These are phyloP conservation scores for Emergomyces africanus DNA, from an alignment of 2,329 filamentous ascomycete species.

Conservation along the genomic window DNA sequence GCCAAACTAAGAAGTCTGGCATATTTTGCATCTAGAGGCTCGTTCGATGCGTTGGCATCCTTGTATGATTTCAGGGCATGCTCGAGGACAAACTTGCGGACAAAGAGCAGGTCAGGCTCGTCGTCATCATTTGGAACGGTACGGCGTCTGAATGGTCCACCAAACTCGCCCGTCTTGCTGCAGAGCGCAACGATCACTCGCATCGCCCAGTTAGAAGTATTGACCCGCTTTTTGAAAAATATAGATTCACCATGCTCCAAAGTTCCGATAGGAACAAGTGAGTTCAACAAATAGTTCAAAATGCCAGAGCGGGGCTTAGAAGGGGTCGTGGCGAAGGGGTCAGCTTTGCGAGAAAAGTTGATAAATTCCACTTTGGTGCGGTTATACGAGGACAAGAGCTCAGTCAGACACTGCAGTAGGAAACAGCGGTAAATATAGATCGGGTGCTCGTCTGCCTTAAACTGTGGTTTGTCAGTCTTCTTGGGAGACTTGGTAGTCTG, in stretches of 20 bases:
- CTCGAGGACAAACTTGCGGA: slow-evolving; percentile 89
- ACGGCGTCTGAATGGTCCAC: slow-evolving; percentile 42
- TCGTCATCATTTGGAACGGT: slow-evolving; percentile 27
- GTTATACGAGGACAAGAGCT: slow-evolving; percentile 83
- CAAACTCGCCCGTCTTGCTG: slow-evolving; percentile 70
- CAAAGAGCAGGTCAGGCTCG: slow-evolving; percentile 56
- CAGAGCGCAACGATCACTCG: slow-evolving; percentile 78
- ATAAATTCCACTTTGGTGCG: slow-evolving; percentile 97
- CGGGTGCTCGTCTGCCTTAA: slow-evolving; percentile 85
- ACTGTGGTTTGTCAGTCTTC: slow-evolving; percentile 57
- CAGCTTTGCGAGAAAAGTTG: slow-evolving; percentile 90
- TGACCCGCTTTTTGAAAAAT: slow-evolving; percentile 66
- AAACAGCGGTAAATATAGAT: slow-evolving; percentile 97
- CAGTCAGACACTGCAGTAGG: slow-evolving; percentile 78
- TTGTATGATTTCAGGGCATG: slow-evolving; percentile 87
- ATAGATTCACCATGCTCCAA: slow-evolving; percentile 63
- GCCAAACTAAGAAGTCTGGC: slow-evolving; percentile 74
- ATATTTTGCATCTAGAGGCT: slow-evolving; percentile 75
- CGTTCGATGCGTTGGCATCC: slow-evolving; percentile 65
- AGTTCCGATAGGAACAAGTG: slow-evolving; percentile 54
- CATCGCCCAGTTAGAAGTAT: slow-evolving; percentile 76
- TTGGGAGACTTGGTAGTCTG: slow-evolving; percentile 28
- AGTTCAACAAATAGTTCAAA: slow-evolving; percentile 83
- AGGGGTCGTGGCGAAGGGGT: slow-evolving; percentile 70
- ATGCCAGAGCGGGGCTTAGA: slow-evolving; percentile 89